Evolutionary conservation across 108 stramenopile genomes (phyloP).

Genomic region (Nitzschia sp.): DNA sequence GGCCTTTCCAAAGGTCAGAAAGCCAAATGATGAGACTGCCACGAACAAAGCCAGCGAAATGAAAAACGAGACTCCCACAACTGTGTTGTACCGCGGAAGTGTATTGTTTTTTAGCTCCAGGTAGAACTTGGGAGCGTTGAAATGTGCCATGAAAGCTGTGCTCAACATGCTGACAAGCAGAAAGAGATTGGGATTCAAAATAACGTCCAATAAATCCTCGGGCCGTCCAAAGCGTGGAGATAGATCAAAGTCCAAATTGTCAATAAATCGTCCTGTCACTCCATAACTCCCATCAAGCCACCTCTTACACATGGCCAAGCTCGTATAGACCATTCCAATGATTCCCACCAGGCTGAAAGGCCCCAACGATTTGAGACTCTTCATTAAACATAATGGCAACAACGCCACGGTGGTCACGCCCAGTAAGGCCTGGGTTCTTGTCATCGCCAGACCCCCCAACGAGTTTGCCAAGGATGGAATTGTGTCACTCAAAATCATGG

Average conservation of each 20-base stretch:
- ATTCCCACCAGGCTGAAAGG: constrained; percentile 89
- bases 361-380: constrained; percentile 73
- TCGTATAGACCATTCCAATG: constrained; percentile 84
- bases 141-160: constrained; percentile 94
- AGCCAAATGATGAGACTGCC: constrained; percentile 71
- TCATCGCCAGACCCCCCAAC: constrained; percentile 9
- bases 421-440: constrained; percentile 49
- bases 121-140: constrained; percentile 91
- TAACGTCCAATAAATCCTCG: constrained; percentile 19
- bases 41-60: constrained; percentile 59
- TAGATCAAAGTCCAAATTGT: constrained; percentile 43
- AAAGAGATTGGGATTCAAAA: constrained; percentile 44
- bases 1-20: constrained; percentile 83
- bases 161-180: constrained; percentile 90
- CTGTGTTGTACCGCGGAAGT: constrained; percentile 61
- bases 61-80: constrained; percentile 71
- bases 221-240: constrained; percentile 51
- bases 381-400: constrained; percentile 88
- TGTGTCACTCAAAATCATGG: constrained; percentile 91
- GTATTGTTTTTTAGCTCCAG: constrained; percentile 84
- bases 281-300: constrained; percentile 77
- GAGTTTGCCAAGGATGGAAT: constrained; percentile 44
- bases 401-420: constrained; percentile 67
- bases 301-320: constrained; percentile 66
- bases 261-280: constrained; percentile 26